Evolutionary conservation across 2,329 filamentous ascomycete genomes (phyloP).

Genomic region (Fusarium abutilonis): DNA sequence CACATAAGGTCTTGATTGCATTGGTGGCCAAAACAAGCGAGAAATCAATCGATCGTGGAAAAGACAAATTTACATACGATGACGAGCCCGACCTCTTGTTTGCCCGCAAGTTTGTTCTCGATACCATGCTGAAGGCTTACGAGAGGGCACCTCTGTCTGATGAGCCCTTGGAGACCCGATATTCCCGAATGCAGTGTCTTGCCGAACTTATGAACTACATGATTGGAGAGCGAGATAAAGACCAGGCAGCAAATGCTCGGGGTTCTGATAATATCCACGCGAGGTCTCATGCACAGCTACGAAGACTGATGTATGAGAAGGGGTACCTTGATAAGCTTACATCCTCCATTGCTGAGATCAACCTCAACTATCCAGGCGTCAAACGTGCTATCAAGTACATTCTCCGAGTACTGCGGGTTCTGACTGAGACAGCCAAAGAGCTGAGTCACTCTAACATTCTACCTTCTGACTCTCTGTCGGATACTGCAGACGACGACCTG

Average conservation of each 20-base stretch:
- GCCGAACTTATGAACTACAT: conserved; percentile 94
- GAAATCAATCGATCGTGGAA: conserved; percentile 66
- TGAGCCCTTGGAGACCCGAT: conserved; percentile 85
- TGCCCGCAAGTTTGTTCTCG: conserved; percentile 92
- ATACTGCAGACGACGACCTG: conserved; percentile 84
- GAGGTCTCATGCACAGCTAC: conserved; percentile 82
- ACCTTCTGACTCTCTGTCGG: conserved; percentile 70
- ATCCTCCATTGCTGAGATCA: conserved; percentile 91
- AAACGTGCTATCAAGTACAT: conserved; percentile 98
- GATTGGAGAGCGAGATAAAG: conserved; percentile 81
- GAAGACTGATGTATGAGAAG: conserved; percentile 98
- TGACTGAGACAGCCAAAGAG: conserved; percentile 87
- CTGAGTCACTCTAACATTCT: conserved; percentile 85
- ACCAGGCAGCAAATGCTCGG: conserved; percentile 57
- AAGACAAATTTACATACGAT: conserved; percentile 71
- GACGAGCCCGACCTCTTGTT: conserved; percentile 87
- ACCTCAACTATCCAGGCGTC: conserved; percentile 91
- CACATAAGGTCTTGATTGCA: conserved; percentile 85
- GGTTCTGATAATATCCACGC: conserved; percentile 53
- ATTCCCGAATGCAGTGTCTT: conserved; percentile 85
- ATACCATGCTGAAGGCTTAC: conserved; percentile 91
- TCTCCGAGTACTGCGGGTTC: conserved; percentile 83
- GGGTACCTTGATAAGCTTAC: conserved; percentile 91
- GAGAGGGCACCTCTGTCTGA: conserved; percentile 83
- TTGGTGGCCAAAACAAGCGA: conserved; percentile 90